Percentiles rank a stretch among this genome's conserved stretches.
Evolutionary conservation across 495 filamentous ascomycete species (phyloP).

Genomic region (Penicillium robsamsonii): DNA sequence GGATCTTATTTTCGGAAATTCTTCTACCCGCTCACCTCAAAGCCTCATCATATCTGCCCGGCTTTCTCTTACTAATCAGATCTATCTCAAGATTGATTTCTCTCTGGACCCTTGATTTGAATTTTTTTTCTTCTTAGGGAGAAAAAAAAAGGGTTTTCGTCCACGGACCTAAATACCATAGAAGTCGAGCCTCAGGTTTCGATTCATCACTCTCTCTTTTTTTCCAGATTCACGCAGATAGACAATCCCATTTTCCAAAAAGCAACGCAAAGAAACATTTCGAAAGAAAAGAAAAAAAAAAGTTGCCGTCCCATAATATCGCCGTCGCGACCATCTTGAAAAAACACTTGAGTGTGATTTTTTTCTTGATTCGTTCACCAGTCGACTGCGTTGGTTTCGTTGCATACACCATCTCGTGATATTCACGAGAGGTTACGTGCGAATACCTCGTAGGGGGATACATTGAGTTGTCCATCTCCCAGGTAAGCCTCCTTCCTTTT

Average conservation of each 20-base stretch:
- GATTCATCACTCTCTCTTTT: conserved; percentile 35
- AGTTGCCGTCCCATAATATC: conserved; percentile 19
- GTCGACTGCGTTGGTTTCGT: conserved; percentile 13
- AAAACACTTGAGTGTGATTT: conserved; percentile 52
- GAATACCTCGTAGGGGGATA: conserved; percentile 66
- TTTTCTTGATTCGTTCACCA: conserved; percentile 16
- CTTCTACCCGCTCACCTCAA: conserved; percentile 27
- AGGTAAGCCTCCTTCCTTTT: conserved; percentile 52
- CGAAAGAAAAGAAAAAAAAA: conserved; percentile 24
- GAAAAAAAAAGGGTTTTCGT: conserved; percentile 7
- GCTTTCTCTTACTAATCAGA: conserved; percentile 21
- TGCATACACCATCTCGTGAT: conserved; percentile 10
- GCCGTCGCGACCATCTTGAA: conserved; percentile 25
- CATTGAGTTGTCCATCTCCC: conserved; percentile 99
- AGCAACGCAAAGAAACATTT: conserved; percentile 25
- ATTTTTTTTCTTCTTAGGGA: conserved; percentile 4
- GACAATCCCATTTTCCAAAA: conserved; percentile 30
- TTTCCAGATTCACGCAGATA: conserved; percentile 38
- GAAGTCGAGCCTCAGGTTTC: conserved; percentile 11
- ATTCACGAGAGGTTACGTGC: conserved; percentile 7
- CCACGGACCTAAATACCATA: conserved; percentile 11
- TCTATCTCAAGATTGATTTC: conserved; percentile 18
- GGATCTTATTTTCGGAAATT: conserved; percentile 32
- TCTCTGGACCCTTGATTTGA: conserved; percentile 14
- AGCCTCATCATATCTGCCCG: conserved; percentile 22